phyloP scores from a whole-genome alignment of 1,284 basidiomycete species.

The Trametes pubescens region DNA sequence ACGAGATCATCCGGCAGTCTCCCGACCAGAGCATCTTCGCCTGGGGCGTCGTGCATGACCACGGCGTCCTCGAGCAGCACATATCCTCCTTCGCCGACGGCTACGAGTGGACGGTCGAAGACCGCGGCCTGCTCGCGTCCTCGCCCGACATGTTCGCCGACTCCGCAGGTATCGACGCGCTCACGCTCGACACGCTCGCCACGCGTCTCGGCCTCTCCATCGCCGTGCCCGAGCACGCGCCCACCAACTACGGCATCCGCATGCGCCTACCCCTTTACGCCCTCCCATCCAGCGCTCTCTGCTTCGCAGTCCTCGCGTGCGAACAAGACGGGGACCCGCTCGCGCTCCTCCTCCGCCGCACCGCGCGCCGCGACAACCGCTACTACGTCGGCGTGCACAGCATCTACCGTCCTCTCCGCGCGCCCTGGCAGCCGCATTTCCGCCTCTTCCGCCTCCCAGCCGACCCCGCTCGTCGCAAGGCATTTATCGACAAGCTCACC shows the following conservation, averaged over 20 bases:
- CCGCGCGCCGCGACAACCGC: not conserved
- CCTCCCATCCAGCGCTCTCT: not conserved
- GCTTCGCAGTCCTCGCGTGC: not conserved
- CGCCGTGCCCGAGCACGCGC: not conserved
- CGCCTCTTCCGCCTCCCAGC: not conserved
- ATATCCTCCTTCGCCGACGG: not conserved
- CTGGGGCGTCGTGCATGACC: not conserved
- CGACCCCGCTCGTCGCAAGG: not conserved
- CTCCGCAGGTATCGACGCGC: not conserved
- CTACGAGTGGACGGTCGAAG: not conserved
- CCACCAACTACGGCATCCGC: not conserved
- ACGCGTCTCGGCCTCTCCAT: not conserved
- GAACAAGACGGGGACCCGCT: not conserved
- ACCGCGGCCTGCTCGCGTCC: not conserved
- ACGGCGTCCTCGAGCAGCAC: not conserved
- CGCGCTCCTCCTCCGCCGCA: not conserved
- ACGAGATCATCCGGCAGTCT: slow-evolving; percentile 9
- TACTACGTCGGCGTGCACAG: not conserved
- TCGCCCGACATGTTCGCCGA: not conserved
- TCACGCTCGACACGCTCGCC: not conserved
- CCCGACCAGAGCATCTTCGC: slow-evolving; percentile 18
- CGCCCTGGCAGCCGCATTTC: not conserved
- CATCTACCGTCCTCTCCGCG: not conserved
- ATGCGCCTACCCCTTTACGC: not conserved
- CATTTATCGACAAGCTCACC: not conserved